These are phyloP conservation scores for Lophiotrema nucula DNA, from an alignment of 495 filamentous ascomycete species.

Conservation along the genomic window DNA sequence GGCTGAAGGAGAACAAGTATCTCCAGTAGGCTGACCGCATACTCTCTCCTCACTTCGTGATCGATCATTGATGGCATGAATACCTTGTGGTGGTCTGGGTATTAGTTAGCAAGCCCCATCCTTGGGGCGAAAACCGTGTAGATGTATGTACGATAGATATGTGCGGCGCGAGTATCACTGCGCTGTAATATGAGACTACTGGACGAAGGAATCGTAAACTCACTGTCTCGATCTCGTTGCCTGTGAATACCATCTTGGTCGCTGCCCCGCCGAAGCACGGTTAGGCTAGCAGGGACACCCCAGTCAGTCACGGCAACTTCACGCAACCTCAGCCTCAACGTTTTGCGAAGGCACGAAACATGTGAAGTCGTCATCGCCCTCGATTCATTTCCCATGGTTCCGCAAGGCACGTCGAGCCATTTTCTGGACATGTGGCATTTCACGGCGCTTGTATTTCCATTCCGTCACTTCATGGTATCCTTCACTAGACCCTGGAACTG, in stretches of 20 bases:
- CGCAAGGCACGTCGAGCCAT: not conserved
- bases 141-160: no score
- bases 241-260: no score
- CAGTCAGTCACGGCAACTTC: not conserved
- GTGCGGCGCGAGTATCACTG: no score
- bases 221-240: no score
- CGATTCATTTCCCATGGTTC: not conserved
- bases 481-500: not conserved
- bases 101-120: no score
- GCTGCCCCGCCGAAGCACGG: no score
- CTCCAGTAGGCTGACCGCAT: no score
- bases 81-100: not conserved
- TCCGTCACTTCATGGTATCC: not conserved
- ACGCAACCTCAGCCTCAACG: constrained; percentile 2
- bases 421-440: constrained; percentile 6
- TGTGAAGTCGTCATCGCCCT: constrained; percentile 2
- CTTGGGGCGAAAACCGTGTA: no score
- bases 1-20: constrained; percentile 60
- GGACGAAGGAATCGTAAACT: no score
- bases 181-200: no score
- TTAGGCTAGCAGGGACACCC: not conserved
- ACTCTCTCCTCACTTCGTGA: not conserved
- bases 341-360: not conserved
- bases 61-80: not conserved
- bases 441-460: not conserved